Conservation (phyloP, 2,329 filamentous ascomycete species). For the Talaromyces sp. region DNA sequence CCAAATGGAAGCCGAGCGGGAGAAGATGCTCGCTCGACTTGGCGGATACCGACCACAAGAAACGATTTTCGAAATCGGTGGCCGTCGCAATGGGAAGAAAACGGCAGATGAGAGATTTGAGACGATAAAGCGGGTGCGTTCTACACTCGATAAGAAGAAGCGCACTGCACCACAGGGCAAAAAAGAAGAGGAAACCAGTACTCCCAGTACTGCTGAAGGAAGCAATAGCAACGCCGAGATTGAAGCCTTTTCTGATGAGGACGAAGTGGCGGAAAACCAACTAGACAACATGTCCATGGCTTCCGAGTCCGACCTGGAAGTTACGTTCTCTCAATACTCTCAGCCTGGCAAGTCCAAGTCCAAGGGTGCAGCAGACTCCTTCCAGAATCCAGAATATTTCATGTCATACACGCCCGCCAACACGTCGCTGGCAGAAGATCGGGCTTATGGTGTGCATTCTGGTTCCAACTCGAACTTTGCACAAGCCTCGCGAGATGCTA, state of each 20-base stretch:
- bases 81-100: conserved; percentile 66
- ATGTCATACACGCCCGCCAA: conserved; percentile 90
- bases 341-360: conserved; percentile 51
- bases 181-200: conserved; percentile 9
- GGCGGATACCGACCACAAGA: conserved; percentile 85
- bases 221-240: conserved; percentile 29
- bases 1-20: conserved; percentile 63
- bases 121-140: conserved; percentile 40
- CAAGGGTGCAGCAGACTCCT: conserved; percentile 43
- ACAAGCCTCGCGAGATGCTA: conserved; percentile 75
- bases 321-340: conserved; percentile 61
- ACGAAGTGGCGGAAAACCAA: conserved; percentile 31
- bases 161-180: conserved; percentile 13
- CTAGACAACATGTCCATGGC: conserved; percentile 55
- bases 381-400: conserved; percentile 83
- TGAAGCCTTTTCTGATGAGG: conserved; percentile 30
- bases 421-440: conserved; percentile 77
- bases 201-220: not conserved
- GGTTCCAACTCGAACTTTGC: conserved; percentile 74
- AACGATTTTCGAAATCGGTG: conserved; percentile 93
- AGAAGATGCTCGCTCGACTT: conserved; percentile 82
- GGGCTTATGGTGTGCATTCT: conserved; percentile 87
- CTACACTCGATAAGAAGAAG: conserved; percentile 37
- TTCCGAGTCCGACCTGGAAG: conserved; percentile 59
- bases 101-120: conserved; percentile 61